Evolutionary conservation across 1,139 yeast genomes (phyloP), one percentile per base, ranked within the genome.

Genomic region (Debaryomyces subglobosus): DNA sequence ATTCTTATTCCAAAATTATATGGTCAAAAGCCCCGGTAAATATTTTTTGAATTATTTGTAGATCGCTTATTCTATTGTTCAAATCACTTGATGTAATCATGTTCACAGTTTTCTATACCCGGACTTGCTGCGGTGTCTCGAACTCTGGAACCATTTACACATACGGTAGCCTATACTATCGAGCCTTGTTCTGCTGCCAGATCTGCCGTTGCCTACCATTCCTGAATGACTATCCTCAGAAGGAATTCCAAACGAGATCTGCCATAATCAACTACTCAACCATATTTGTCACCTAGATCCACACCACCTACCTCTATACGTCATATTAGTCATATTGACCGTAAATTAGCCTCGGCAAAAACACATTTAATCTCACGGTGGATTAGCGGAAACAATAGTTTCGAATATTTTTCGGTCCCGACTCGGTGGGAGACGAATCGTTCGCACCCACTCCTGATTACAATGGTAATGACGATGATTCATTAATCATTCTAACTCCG

Each of bases 401-500:
- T 35, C 27, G 12, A 35, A 25, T 16, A 12, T 24, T 37, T 39
- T 39, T 40, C 43, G 43, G 43, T 8, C 8, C 43, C 43, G 43
- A 29, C 8, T 40, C 43, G 43, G 43, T 13, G 21, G 4, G 2
- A 27, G 25, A 20, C 39, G 27, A 20, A 35, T 21, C 24, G 21
- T 35, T 35, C 27, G 27, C 39, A 18, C 24, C 42, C 33, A 24
- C 27, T 39, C 16, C 23, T 39, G 29, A 24, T 23, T 37, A 16
- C 30, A 25, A 39, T 21, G 30, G 20, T 15, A 18, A 18, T 25
- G 42, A 39, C 33, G 42, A 40, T 40, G 43, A 40, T 30, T 40
- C 35, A 40, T 30, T 40, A 40, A 21, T 40, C 43, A 40, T 30
- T 27, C 10, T 27, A 39, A 35, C 38, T 35, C 38, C 38, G 38